Base-by-base conservation (phyloP, 352 stramenopile genomes). In the Globisporangium yorkense region DNA sequence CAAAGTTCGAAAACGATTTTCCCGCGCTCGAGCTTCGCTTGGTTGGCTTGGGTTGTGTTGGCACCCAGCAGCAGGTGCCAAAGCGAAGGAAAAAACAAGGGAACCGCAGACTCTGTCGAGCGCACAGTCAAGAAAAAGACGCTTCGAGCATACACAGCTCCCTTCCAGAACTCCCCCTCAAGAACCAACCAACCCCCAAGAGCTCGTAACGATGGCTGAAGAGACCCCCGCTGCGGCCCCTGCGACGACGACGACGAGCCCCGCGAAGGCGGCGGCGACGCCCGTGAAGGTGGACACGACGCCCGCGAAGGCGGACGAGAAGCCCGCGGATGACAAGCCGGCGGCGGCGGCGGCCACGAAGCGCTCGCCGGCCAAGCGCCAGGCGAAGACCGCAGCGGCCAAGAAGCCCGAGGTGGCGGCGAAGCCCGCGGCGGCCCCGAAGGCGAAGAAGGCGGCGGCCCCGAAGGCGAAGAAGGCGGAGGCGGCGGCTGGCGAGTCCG, bases 381-480 rank as follows among this genome's bases (percentile, higher is more conserved):
- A 84, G 71, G 80, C 75, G 31, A 91, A 91, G 72, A 87, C 75
- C 20, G 68, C 74, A 5, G 66, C 66, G 20, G 71, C 72, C 10
- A 75, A 75, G 46, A 90, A 90, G 70, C 79, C 74, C 9, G 66
- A 66, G 10, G 64, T 62, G 6, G 65, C 65, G 43, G 56, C 67
- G 16, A 55, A 57, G 54, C 52, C 51, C 18, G 9, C 5, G 9
- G 37, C 47, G 2, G 58, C 41, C 3, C 52, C 51, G 15, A 84
- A 84, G 65, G 63, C 72, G 39, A 57, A 67, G 54, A 70, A 68
- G 61, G 61, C 63, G 16, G 65, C 68, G n/a, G 46, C 56, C 15
- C 54, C 66, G n/a, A 77, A 74, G 65, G 33, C 66, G 8, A 7
- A 20, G 44, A 29, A 27, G 21, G 53, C 54, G 56, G 37, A 35